phyloP scores from a whole-genome alignment of 192 early-diverging fungal genomes.

The Linderina pennispora region DNA sequence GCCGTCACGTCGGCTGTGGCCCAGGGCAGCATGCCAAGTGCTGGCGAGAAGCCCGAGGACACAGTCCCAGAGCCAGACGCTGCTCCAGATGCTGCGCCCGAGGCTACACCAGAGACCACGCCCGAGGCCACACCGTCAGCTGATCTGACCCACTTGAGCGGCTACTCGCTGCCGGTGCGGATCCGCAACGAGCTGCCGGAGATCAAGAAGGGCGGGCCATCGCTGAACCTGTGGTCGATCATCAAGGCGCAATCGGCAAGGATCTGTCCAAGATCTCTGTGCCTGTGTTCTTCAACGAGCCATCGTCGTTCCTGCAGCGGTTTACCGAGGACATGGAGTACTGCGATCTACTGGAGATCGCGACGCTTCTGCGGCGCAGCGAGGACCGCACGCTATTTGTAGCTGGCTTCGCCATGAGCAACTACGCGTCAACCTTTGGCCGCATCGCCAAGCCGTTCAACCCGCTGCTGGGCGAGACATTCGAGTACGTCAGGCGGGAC shows the following conservation, averaged over 20 bases:
- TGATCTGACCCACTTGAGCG: constrained; percentile 37
- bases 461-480: constrained; percentile 86
- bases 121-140: not conserved
- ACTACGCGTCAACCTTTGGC: constrained; percentile 74
- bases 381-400: constrained; percentile 70
- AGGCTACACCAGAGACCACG: too few relatives aligned
- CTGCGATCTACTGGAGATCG: constrained; percentile 73
- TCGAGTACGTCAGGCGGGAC: constrained; percentile 74
- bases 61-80: too few relatives aligned
- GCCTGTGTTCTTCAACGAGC: constrained; percentile 89
- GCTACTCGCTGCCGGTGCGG: constrained; percentile 13
- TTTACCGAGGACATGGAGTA: constrained; percentile 87
- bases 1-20: too few relatives aligned
- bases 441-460: constrained; percentile 88
- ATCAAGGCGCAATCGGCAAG: constrained; percentile 82
- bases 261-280: constrained; percentile 78
- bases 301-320: constrained; percentile 77
- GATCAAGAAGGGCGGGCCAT: constrained; percentile 49
- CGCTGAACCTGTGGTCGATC: constrained; percentile 77
- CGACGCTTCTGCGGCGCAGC: constrained; percentile 52
- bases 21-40: too few relatives aligned
- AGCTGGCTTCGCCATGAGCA: constrained; percentile 83
- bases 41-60: too few relatives aligned
- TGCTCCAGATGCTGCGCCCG: too few relatives aligned
- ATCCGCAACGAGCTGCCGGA: constrained; percentile 48